Percentiles rank a stretch among this genome's conserved stretches.
Conservation (phyloP, 225 moss, liverwort and hornwort species). For the Sphagnum contortum region DNA sequence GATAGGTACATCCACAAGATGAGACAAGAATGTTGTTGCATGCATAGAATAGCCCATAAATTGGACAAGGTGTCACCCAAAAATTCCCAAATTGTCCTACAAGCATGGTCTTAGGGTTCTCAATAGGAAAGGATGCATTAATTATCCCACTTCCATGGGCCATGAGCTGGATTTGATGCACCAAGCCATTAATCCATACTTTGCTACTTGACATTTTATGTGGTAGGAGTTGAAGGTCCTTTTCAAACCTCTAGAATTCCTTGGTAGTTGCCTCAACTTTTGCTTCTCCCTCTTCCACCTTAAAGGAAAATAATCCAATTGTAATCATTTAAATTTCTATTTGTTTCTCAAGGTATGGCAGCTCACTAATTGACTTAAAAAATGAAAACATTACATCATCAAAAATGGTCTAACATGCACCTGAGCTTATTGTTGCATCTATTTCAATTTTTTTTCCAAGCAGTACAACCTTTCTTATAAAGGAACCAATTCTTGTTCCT, state of each 20-base stretch:
- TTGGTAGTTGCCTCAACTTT: background rate
- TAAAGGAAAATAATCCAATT: background rate
- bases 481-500: background rate
- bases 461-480: background rate
- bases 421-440: no score
- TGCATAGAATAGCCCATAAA: background rate
- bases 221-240: background rate
- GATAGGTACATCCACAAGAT: background rate
- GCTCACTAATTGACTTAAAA: background rate
- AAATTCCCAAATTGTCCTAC: background rate
- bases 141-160: background rate
- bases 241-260: background rate
- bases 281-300: background rate
- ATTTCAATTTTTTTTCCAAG: no score
- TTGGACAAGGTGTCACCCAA: background rate
- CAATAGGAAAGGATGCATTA: background rate
- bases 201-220: background rate
- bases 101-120: background rate
- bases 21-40: background rate
- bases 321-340: background rate
- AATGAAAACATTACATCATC: background rate
- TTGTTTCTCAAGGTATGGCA: background rate
- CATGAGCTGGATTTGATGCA: background rate
- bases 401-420: no score
- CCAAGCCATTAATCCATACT: background rate